Base-by-base conservation (phyloP, 345 rosid genomes). In the Bretschneidera sinensis region DNA sequence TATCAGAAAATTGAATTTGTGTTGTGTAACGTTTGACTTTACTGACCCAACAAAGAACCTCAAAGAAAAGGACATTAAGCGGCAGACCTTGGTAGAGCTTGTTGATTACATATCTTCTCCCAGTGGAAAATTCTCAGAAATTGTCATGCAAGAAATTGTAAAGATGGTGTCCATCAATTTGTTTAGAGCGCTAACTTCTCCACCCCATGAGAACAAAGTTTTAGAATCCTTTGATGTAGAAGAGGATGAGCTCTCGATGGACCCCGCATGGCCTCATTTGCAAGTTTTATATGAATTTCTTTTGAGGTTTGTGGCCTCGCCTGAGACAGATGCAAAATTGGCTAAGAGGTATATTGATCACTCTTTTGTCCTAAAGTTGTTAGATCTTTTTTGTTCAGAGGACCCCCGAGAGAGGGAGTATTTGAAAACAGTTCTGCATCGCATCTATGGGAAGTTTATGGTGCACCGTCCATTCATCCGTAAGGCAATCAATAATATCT, bases 221-320 rank as follows among this genome's bases (percentile, higher is more conserved):
- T 64, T 84, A 34, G 91, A 84, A 60, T 80, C 81, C 61, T 83
- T 81, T 59, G 96, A 89, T 69, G 57, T 86, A 70, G 96, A 89
- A 39, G 96, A 89, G 21, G 96, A 86, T 33, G 96, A 89, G 57
- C 94, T 89, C 50, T 75, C 82, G 0, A 52, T 86, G 79, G 96
- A 89, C 62, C 94, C 94, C 21, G 85, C 94, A 60, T 89, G 91
- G 94, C 76, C 89, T 67, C 96, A 86, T 73, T 67, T 86, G 71
- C 94, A 89, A 72, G 74, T 81, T 62, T 94, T 89, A 20, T 89
- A 84, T 57, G 96, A 89, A 58, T 69, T 84, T 65, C 86, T 89
- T 15, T 77, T 86, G 50, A 75, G 96, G 58, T 83, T 89, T 66
- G 91, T 89, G 48, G 81, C 84, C 47, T 89, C 94, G 10, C 80